Evolutionary conservation across 73 alveolate genomes (phyloP), one percentile per base, ranked within the genome.

Genomic region (Urostyla sp.): DNA sequence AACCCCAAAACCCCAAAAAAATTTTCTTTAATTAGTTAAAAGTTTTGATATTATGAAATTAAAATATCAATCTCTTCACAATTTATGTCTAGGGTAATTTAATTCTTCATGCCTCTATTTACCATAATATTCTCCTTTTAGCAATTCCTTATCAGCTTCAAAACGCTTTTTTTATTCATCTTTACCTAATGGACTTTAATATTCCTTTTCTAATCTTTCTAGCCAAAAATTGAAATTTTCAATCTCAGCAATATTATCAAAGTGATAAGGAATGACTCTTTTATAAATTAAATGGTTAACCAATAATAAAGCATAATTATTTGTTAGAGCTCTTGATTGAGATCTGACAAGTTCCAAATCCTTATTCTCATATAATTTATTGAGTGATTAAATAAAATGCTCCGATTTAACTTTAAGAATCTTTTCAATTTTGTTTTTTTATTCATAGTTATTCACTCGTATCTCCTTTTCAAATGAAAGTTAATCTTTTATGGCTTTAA

Each of bases 131-230:
- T 3, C 16, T 4, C 80, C 80, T 24, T 46, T 66, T 6, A 69
- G 69, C 8, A 69, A 16, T 30, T 54, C 27, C 11, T 23, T 7
- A 16, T 69, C 72, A 10, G 38, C 34, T 55, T 69, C 10, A 30
- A 28, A 49, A 30, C 26, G 35, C 34, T 6, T 1, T 3, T 69
- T 40, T 31, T 69, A 35, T 8, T 24, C 24, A 20, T 46, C 55
- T 1, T 69, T 55, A 46, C 24, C 6, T 6, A 48, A 3, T 13
- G 69, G 57, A 26, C 49, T 69, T 32, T 27, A 51, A 46, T 72
- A 84, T 32, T 84, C 88, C 50, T 43, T 84, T 45, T 48, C 61
- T 6, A 84, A 73, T 75, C 92, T 84, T 0, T 84, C 59, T 11
- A 44, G 24, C 92, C 92, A 84, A 66, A 51, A 75, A 0, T 34